Base-by-base conservation (phyloP, 192 early-diverging fungal genomes). In the Linnemannia schmuckeri region DNA sequence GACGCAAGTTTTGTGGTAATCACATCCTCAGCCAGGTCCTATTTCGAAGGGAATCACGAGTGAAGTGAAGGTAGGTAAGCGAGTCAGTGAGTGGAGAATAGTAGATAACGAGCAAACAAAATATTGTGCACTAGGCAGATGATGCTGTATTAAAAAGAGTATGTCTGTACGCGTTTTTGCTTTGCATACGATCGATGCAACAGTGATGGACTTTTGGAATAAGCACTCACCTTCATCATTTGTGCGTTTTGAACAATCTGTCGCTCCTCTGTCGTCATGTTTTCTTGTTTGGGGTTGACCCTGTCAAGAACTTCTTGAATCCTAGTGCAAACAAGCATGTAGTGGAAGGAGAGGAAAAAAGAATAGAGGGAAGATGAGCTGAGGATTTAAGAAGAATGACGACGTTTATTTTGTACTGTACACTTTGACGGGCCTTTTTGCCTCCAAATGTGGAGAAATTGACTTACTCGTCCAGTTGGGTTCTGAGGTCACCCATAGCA, bases 381-480 rank as follows among this genome's bases (percentile, higher is more conserved):
- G n/a, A 33, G n/a, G 1, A 4, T 6, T 61, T n/a, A 33, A 27
- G 61, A 66, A 15, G 27, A 33, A 27, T 30, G 30, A 66, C n/a
- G 27, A 66, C 24, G 70, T 1, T 41, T 38, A 6, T 15, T 22
- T 40, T 40, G 38, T 70, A 24, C 33, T 40, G 38, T 70, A 24
- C 33, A 22, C 24, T 70, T 70, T 18, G 20, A 40, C 69, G 33
- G 38, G 22, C n/a, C 15, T 27, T 33, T 33, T 0, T 24, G 17
- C 20, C 17, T 46, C 49, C 49, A 52, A 52, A 5, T 52, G 49
- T 52, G 49, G 20, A 13, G 6, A 5, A 40, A 20, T 41, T n/a
- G 20, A 83, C 89, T 55, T 80, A 90, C 89, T 90, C 86, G 40
- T 87, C 75, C 30, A 90, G 49, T 52, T 90, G 89, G 18, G 85